phyloP scores from a whole-genome alignment of 2,329 filamentous ascomycete species.

The Calonectria ilicicola region DNA sequence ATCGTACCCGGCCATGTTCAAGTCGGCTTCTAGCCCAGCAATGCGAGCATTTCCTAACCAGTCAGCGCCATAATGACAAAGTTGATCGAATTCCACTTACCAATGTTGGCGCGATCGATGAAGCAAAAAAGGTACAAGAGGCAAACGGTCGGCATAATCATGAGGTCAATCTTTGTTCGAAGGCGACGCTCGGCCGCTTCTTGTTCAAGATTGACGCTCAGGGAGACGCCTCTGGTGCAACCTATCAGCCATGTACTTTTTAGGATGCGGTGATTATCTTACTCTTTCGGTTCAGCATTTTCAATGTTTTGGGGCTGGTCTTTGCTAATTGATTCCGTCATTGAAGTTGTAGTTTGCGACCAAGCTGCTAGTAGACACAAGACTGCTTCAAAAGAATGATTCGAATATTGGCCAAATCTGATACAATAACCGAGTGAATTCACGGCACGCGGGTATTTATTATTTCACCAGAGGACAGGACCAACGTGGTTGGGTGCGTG shows the following conservation, averaged over 20 bases:
- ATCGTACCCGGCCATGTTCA: conserved; percentile 65
- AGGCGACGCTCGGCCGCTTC: neutral
- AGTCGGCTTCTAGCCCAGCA: conserved; percentile 66
- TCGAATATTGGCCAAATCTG: too few relatives aligned
- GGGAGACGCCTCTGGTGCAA: neutral
- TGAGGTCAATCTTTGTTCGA: conserved; percentile 3
- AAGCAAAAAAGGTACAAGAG: conserved; percentile 63
- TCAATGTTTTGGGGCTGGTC: neutral
- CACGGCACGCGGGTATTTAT: neutral
- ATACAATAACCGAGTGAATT: neutral
- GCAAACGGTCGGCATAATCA: conserved; percentile 6
- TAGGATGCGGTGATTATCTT: too few relatives aligned
- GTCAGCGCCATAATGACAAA: neutral
- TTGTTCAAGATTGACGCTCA: neutral
- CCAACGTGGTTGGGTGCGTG: neutral
- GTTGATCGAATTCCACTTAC: conserved; percentile 46
- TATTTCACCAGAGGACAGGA: too few relatives aligned
- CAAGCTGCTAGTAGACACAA: too few relatives aligned
- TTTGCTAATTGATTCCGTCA: neutral
- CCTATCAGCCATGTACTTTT: neutral
- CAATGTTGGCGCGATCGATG: conserved; percentile 78
- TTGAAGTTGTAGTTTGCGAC: neutral
- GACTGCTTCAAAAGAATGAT: too few relatives aligned
- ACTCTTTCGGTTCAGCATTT: neutral
- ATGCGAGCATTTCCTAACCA: conserved; percentile 58